Evolutionary conservation across 495 filamentous ascomycete species (phyloP).

Genomic region (Tuber microsphaerosporum): DNA sequence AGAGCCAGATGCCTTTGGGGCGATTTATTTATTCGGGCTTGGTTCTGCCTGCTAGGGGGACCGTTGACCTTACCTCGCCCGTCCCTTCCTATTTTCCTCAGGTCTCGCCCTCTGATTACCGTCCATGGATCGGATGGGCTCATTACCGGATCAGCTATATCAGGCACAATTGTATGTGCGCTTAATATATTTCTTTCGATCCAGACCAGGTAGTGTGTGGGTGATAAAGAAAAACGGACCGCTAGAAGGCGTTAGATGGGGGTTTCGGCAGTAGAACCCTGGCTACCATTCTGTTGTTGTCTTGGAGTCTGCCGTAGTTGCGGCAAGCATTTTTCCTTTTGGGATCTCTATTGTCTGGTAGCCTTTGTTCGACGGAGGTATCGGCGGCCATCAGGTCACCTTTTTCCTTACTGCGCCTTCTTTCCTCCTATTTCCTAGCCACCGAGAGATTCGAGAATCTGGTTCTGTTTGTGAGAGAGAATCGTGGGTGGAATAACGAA

Average conservation of each 20-base stretch:
- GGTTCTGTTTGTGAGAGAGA: not conserved
- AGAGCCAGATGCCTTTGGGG: not conserved
- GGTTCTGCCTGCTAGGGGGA: not conserved
- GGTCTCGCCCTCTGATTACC: slow-evolving; percentile 15
- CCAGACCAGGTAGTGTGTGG: slow-evolving; percentile 19
- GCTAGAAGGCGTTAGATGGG: slow-evolving; percentile 7
- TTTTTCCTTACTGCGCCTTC: not conserved
- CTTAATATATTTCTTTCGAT: slow-evolving; percentile 37
- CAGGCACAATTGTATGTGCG: slow-evolving; percentile 34
- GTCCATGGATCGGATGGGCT: slow-evolving; percentile 26
- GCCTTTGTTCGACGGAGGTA: not conserved
- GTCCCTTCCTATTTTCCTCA: slow-evolving; percentile 13
- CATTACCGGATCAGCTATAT: slow-evolving; percentile 27
- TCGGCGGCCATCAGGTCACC: not conserved
- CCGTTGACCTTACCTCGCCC: not conserved
- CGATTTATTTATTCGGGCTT: not conserved
- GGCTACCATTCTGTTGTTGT: slow-evolving; percentile 18
- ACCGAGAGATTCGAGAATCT: not conserved
- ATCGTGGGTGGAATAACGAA: not conserved
- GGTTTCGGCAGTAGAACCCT: slow-evolving; percentile 13
- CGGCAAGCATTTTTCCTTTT: not conserved
- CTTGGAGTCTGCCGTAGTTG: not conserved
- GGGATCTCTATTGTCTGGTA: not conserved
- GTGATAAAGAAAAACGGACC: slow-evolving; percentile 23
- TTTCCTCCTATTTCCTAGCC: not conserved